A percentile compares a stretch with the other conserved stretches of the same genome.
Conservation (phyloP, 2,329 filamentous ascomycete genomes). For the Microdochium bolleyi region DNA sequence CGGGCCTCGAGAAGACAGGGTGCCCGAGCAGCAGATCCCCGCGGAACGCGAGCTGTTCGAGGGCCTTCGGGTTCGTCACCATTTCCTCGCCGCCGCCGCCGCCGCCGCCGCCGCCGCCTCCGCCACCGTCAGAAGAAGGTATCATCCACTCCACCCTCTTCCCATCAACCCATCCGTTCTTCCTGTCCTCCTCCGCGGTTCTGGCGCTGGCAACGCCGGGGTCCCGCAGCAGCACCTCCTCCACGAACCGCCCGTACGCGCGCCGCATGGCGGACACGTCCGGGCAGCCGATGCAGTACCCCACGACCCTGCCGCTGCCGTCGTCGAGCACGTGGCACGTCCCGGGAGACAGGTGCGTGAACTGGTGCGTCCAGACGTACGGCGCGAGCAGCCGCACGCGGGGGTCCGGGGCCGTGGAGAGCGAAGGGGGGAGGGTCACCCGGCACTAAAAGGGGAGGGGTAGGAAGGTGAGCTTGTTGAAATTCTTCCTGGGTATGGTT, state of each 20-base stretch:
- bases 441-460: constrained; percentile 28
- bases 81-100: not conserved
- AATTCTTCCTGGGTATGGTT: too few species aligned
- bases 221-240: constrained; percentile 21
- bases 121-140: not conserved
- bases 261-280: constrained; percentile 30
- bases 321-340: constrained; percentile 42
- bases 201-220: not conserved
- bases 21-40: constrained; percentile 25
- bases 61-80: constrained; percentile 20
- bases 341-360: constrained; percentile 34
- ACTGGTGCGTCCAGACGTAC: constrained; percentile 44
- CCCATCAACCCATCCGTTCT: not conserved
- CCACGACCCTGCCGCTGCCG: constrained; percentile 32
- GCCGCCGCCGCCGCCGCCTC: not conserved
- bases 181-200: not conserved
- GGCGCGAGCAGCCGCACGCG: constrained; percentile 24
- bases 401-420: constrained; percentile 24
- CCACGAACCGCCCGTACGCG: constrained; percentile 29
- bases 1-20: not conserved
- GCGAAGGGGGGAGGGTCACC: constrained; percentile 34
- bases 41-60: constrained; percentile 34
- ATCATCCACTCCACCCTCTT: not conserved
- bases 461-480: too few species aligned
- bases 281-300: constrained; percentile 40